A percentile compares a stretch with the other conserved stretches of the same genome.
phyloP scores from a whole-genome alignment of 2,329 filamentous ascomycete genomes.

The Fusarium buxicola region DNA sequence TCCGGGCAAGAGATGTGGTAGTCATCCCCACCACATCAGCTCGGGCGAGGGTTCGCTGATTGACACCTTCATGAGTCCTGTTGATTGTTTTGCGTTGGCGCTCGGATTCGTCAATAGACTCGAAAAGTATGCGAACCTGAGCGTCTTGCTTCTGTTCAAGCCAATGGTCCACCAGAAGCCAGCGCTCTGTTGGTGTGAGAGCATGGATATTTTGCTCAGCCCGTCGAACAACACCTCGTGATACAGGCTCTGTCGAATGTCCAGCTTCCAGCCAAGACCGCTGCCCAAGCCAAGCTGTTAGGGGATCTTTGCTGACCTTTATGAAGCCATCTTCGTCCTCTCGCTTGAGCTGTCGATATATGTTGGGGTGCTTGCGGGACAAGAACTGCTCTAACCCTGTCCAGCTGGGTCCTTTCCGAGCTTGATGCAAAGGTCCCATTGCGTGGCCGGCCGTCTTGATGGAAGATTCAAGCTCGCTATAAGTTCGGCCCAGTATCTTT shows the following conservation, averaged over 20 bases:
- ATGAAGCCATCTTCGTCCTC: neutral
- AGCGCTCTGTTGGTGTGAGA: neutral
- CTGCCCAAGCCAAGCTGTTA: neutral
- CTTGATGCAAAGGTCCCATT: neutral
- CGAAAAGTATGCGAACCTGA: neutral
- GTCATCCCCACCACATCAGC: slow-evolving; percentile 67
- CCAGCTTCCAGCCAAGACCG: neutral
- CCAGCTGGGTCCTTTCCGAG: neutral
- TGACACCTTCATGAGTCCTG: slow-evolving; percentile 45
- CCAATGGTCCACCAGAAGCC: slow-evolving; percentile 1
- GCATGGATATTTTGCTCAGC: neutral
- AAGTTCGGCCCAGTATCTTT: slow-evolving; percentile 1
- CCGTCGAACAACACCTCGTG: neutral
- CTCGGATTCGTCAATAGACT: slow-evolving; percentile 7
- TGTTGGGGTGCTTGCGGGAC: neutral
- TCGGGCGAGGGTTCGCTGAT: slow-evolving; percentile 48
- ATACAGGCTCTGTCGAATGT: no score
- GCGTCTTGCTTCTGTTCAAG: neutral
- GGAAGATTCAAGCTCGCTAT: neutral
- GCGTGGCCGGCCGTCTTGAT: neutral
- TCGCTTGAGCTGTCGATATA: neutral
- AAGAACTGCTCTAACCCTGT: neutral
- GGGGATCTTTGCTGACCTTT: neutral
- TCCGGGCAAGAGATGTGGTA: slow-evolving; percentile 66
- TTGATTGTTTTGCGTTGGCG: neutral